phyloP scores from a whole-genome alignment of 2,329 filamentous ascomycete genomes.

The Zasmidium citrigriseum region DNA sequence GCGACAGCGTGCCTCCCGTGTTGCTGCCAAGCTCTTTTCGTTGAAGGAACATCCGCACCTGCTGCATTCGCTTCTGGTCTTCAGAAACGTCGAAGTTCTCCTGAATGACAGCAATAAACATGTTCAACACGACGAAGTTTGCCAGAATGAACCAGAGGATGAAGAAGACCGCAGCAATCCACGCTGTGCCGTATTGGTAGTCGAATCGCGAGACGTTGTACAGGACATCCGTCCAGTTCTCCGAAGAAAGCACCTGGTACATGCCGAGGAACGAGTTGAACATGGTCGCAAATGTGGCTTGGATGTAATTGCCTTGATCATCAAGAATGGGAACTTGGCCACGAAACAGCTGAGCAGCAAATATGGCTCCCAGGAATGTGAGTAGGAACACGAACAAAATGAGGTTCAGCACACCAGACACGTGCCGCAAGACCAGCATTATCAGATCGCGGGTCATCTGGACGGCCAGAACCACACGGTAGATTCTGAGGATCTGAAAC shows the following conservation, averaged over 20 bases:
- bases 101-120: conserved; percentile 99
- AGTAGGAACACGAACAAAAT: conserved; percentile 96
- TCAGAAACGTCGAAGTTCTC: conserved; percentile 99
- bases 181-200: conserved; percentile 68
- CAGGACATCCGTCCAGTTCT: conserved; percentile 89
- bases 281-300: conserved; percentile 82
- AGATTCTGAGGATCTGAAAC: conserved; percentile 90
- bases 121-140: conserved; percentile 95
- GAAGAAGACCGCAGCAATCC: conserved; percentile 89
- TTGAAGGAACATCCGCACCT: conserved; percentile 92
- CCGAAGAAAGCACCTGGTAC: conserved; percentile 95
- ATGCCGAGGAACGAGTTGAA: conserved; percentile 97
- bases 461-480: conserved; percentile 87
- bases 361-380: conserved; percentile 89
- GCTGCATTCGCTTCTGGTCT: conserved; percentile 94
- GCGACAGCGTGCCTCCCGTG: conserved; percentile 69
- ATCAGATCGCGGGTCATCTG: conserved; percentile 86
- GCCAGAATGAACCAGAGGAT: conserved; percentile 94
- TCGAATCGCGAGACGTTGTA: conserved; percentile 78
- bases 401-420: conserved; percentile 86
- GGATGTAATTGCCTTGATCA: conserved; percentile 60
- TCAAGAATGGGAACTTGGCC: conserved; percentile 72
- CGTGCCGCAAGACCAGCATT: conserved; percentile 82
- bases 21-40: conserved; percentile 77
- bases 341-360: conserved; percentile 89